Conservation (phyloP, 768 basidiomycete genomes). For the Leccinum fibrillosum region DNA sequence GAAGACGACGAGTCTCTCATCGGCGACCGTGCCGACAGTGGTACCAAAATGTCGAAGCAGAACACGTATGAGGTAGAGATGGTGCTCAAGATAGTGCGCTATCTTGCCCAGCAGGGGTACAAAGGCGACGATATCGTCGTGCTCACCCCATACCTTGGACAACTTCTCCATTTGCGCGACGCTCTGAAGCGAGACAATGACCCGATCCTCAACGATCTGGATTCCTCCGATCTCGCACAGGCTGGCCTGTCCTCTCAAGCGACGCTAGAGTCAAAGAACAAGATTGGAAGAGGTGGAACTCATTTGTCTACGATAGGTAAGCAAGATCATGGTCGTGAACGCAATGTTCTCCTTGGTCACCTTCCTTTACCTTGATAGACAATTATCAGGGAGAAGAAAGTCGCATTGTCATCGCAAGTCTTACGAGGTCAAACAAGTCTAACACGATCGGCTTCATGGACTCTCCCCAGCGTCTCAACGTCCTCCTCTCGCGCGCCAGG, state of each 20-base stretch:
- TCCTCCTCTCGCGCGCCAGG: constrained; percentile 65
- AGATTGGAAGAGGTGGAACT: constrained; percentile 34
- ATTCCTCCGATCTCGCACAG: constrained; percentile 52
- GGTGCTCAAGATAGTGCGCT: constrained; percentile 62
- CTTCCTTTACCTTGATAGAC: constrained; percentile 34
- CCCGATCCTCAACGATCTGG: constrained; percentile 60
- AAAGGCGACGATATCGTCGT: constrained; percentile 59
- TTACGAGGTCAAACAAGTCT: constrained; percentile 54
- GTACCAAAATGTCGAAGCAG: constrained; percentile 52
- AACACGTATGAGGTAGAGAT: constrained; percentile 59
- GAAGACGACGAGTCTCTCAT: constrained; percentile 47
- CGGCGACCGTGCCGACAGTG: constrained; percentile 43
- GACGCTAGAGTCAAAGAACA: constrained; percentile 25
- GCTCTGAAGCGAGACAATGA: constrained; percentile 47
- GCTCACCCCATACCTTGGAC: constrained; percentile 68
- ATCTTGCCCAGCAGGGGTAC: constrained; percentile 68
- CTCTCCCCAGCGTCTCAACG: constrained; percentile 63
- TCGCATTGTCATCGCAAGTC: constrained; percentile 57
- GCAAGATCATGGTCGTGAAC: neutral
- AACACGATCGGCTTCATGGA: constrained; percentile 68
- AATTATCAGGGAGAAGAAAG: constrained; percentile 76
- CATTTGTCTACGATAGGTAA: constrained; percentile 63
- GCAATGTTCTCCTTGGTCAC: neutral
- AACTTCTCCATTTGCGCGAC: constrained; percentile 48
- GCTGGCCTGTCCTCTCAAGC: constrained; percentile 47